phyloP scores from a whole-genome alignment of 1,284 basidiomycete species.

The Ceratobasidium sp. region DNA sequence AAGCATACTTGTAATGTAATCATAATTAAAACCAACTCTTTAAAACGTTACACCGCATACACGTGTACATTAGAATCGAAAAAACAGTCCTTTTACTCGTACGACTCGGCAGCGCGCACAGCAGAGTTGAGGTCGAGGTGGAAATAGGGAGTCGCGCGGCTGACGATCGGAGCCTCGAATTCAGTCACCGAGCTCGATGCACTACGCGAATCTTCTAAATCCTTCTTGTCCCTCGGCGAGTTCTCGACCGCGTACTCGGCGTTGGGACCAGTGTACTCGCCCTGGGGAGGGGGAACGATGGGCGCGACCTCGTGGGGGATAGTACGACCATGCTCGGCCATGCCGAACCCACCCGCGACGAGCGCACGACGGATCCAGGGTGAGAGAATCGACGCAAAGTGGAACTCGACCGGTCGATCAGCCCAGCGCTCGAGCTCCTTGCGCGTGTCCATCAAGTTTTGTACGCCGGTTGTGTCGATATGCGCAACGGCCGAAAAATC shows the following conservation, averaged over 20 bases:
- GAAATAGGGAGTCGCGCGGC: slow-evolving; percentile 77
- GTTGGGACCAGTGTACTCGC: slow-evolving; percentile 33
- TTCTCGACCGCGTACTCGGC: slow-evolving; percentile 42
- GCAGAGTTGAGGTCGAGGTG: slow-evolving; percentile 82
- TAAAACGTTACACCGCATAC: background rate
- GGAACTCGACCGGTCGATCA: slow-evolving; percentile 83
- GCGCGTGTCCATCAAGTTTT: slow-evolving; percentile 89
- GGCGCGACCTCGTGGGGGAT: slow-evolving; percentile 71
- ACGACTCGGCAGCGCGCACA: slow-evolving; percentile 68
- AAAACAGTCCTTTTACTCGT: background rate
- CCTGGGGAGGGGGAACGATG: slow-evolving; percentile 64
- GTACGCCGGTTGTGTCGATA: slow-evolving; percentile 87
- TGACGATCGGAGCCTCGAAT: slow-evolving; percentile 53
- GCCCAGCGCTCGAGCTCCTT: slow-evolving; percentile 88
- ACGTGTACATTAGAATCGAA: background rate
- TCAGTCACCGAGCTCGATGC: slow-evolving; percentile 40
- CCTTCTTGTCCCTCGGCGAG: slow-evolving; percentile 47
- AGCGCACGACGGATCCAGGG: slow-evolving; percentile 94
- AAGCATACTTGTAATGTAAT: background rate
- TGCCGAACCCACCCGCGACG: slow-evolving; percentile 86
- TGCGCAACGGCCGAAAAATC: slow-evolving; percentile 89
- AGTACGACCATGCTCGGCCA: slow-evolving; percentile 54
- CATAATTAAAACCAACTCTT: background rate
- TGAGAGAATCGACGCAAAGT: slow-evolving; percentile 87
- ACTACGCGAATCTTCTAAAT: slow-evolving; percentile 45